Conservation (phyloP, 169 alveolate species). For the Plasmodium relictum region DNA sequence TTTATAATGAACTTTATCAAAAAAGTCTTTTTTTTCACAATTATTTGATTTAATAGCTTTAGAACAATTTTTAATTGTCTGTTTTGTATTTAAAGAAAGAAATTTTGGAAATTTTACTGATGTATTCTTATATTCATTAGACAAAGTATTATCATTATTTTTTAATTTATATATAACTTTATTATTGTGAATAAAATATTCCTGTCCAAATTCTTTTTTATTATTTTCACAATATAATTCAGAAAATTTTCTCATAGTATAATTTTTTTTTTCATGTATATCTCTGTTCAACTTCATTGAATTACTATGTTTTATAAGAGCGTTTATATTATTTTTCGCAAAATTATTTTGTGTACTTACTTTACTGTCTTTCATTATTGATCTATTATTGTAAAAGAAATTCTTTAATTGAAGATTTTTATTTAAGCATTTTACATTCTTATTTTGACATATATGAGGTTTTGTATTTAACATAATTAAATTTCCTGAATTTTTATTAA, state of each 20-base stretch:
- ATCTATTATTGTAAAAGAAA: neutral
- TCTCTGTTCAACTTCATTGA: neutral
- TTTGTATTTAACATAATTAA: neutral
- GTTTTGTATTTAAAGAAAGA: slow-evolving; percentile 2
- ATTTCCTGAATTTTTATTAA: slow-evolving; percentile 19
- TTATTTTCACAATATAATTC: neutral
- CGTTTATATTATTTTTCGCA: neutral
- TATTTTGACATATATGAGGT: neutral
- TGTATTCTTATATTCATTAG: neutral
- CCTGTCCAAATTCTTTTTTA: neutral
- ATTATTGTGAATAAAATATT: slow-evolving; percentile 1
- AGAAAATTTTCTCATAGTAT: neutral
- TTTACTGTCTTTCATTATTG: neutral
- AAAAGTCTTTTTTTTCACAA: neutral
- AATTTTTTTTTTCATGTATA: neutral
- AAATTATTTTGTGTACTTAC: neutral
- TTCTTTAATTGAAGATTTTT: neutral
- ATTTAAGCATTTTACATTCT: neutral
- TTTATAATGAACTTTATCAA: neutral
- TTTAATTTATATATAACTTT: neutral
- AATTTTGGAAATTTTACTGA: neutral
- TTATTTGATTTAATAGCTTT: slow-evolving; percentile 1
- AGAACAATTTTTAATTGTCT: neutral
- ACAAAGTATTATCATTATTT: neutral
- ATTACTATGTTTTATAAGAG: neutral